Percentiles rank a stretch among this genome's conserved stretches.
Evolutionary conservation across 2,329 filamentous ascomycete species (phyloP).

Genomic region (Boeremia lycopersici): DNA sequence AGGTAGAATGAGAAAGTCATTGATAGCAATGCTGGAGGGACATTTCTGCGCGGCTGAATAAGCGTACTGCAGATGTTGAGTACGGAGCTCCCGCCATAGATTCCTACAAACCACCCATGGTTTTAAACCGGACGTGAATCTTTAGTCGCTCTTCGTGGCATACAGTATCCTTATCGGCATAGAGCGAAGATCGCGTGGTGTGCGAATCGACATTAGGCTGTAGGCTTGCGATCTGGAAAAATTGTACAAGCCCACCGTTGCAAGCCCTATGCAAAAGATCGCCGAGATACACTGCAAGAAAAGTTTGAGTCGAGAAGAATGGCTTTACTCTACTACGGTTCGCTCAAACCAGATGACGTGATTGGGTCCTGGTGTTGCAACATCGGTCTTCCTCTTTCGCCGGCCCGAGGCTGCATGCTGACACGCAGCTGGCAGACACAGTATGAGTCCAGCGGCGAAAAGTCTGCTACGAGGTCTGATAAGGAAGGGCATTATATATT

Average conservation of each 20-base stretch:
- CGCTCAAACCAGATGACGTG: slow-evolving; percentile 13
- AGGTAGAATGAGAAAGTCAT: no score
- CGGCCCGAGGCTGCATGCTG: slow-evolving; percentile 5
- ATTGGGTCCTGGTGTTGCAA: slow-evolving; percentile 19
- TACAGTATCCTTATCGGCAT: no score
- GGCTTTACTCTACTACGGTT: slow-evolving; percentile 1
- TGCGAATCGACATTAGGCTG: neutral
- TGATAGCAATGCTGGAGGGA: no score
- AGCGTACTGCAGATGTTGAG: no score
- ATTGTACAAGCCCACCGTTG: neutral
- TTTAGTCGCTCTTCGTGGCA: no score
- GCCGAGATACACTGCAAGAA: neutral
- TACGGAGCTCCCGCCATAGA: no score
- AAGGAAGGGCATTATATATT: slow-evolving; percentile 6
- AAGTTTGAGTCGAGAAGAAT: neutral
- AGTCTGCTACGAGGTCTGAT: slow-evolving; percentile 2
- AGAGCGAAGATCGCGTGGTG: no score
- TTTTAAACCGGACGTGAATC: no score
- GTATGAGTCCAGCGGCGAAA: slow-evolving; percentile 9
- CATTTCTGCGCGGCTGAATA: no score
- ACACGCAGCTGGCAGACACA: neutral
- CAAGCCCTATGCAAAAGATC: neutral
- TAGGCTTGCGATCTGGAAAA: neutral
- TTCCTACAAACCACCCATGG: no score
- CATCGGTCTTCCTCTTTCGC: slow-evolving; percentile 14